These are phyloP conservation scores for Russula sp. DNA, from an alignment of 768 basidiomycete species.

Conservation along the genomic window DNA sequence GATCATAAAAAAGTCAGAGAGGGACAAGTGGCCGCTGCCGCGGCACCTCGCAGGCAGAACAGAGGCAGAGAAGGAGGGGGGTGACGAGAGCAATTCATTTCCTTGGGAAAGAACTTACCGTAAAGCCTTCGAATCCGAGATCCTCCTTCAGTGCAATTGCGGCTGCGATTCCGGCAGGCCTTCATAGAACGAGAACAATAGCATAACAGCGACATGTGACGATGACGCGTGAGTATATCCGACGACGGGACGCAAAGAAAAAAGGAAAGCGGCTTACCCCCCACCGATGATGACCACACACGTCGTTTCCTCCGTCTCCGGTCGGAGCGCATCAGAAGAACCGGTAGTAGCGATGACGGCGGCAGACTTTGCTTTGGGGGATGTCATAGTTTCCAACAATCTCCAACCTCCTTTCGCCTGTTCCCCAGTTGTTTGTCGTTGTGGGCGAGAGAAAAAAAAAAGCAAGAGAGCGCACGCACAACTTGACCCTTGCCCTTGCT, in stretches of 20 bases:
- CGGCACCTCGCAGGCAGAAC: background rate
- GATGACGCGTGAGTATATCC: background rate
- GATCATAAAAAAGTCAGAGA: too few relatives aligned
- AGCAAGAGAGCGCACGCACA: too few relatives aligned
- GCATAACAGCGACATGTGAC: background rate
- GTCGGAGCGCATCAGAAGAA: background rate
- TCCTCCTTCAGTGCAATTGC: constrained; percentile 30
- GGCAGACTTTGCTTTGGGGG: background rate
- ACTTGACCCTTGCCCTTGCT: too few relatives aligned
- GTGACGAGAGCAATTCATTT: background rate
- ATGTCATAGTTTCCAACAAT: background rate
- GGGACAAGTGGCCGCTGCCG: too few relatives aligned
- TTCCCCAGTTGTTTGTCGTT: too few relatives aligned
- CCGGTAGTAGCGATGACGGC: background rate
- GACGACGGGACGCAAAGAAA: too few relatives aligned
- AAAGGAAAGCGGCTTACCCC: constrained; percentile 20
- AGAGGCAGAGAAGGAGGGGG: background rate
- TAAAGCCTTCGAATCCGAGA: constrained; percentile 27
- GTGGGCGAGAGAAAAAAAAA: too few relatives aligned
- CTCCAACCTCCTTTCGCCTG: too few relatives aligned
- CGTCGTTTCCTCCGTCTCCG: constrained; percentile 11
- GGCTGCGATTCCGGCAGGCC: constrained; percentile 27
- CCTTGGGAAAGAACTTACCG: constrained; percentile 21
- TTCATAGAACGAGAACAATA: background rate
- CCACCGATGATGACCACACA: constrained; percentile 25